Conservation (phyloP, 106 monocot genomes). For the Allium sativum region DNA sequence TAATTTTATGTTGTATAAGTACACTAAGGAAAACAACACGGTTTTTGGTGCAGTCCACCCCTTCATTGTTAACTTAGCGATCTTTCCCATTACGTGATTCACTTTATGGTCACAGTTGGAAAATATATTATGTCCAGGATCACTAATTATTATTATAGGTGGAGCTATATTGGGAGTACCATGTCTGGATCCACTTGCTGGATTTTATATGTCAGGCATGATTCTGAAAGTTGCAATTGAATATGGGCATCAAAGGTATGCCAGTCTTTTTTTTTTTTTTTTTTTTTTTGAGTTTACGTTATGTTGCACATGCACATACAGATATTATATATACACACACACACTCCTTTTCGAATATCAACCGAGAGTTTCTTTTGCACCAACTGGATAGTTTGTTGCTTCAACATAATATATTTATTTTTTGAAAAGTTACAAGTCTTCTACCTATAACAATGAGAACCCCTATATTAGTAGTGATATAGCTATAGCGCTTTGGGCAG, state of each 20-base stretch:
- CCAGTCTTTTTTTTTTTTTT: not conserved
- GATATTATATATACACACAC: too few species aligned
- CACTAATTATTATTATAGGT: conserved; percentile 31
- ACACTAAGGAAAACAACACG: not conserved
- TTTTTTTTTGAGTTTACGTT: too few species aligned
- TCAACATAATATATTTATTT: too few species aligned
- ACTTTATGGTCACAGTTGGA: not conserved
- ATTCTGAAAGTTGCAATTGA: conserved; percentile 86
- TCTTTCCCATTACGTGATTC: not conserved
- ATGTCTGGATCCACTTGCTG: conserved; percentile 84
- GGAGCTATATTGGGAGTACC: conserved; percentile 65
- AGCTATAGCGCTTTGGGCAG: too few species aligned
- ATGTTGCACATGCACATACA: too few species aligned
- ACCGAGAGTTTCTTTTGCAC: too few species aligned
- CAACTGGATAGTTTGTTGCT: too few species aligned
- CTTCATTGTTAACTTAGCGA: not conserved
- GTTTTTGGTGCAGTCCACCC: not conserved
- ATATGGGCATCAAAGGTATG: conserved; percentile 68
- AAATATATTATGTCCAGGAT: not conserved
- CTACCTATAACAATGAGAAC: too few species aligned
- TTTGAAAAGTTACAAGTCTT: too few species aligned
- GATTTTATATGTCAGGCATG: conserved; percentile 84
- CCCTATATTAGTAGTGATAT: too few species aligned
- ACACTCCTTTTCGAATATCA: too few species aligned
- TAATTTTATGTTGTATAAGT: too few species aligned